phyloP scores from a whole-genome alignment of 2,329 filamentous ascomycete species.

The Fusarium sp. region DNA sequence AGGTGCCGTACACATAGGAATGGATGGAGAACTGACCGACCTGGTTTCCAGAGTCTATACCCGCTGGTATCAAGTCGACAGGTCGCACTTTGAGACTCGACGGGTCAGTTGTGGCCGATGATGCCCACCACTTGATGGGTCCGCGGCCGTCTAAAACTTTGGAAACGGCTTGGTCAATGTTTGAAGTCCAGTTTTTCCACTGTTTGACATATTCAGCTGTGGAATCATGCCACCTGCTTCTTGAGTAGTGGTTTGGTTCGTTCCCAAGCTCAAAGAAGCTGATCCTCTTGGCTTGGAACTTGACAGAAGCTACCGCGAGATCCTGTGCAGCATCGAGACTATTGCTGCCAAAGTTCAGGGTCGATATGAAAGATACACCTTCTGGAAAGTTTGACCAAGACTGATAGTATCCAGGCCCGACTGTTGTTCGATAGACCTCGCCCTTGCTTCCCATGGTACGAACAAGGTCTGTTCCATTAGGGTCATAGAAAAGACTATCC shows the following conservation, averaged over 20 bases:
- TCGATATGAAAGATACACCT: conserved; percentile 30
- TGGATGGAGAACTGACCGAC: conserved; percentile 15
- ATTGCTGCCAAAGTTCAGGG: conserved; percentile 34
- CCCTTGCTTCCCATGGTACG: conserved; percentile 31
- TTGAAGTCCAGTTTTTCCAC: conserved; percentile 14
- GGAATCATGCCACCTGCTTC: conserved; percentile 22
- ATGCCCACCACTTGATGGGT: conserved; percentile 30
- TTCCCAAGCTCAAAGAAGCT: conserved; percentile 34
- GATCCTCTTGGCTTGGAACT: conserved; percentile 25
- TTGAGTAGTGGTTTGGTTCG: conserved; percentile 28
- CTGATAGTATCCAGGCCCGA: conserved; percentile 12
- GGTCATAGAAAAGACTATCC: conserved; percentile 36
- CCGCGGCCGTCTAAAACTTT: background rate
- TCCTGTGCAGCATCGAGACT: conserved; percentile 30
- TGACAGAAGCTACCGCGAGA: conserved; percentile 24
- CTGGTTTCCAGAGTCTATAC: conserved; percentile 25
- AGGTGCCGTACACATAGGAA: conserved; percentile 13
- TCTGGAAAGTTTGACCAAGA: conserved; percentile 30
- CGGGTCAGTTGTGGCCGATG: conserved; percentile 33
- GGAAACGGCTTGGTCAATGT: conserved; percentile 9
- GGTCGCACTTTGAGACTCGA: conserved; percentile 29
- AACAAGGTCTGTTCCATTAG: conserved; percentile 19
- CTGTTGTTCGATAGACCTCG: conserved; percentile 11
- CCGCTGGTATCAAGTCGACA: conserved; percentile 29
- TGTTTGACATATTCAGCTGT: conserved; percentile 24